phyloP scores from a whole-genome alignment of 768 basidiomycete genomes.

The Mycena vitilis region DNA sequence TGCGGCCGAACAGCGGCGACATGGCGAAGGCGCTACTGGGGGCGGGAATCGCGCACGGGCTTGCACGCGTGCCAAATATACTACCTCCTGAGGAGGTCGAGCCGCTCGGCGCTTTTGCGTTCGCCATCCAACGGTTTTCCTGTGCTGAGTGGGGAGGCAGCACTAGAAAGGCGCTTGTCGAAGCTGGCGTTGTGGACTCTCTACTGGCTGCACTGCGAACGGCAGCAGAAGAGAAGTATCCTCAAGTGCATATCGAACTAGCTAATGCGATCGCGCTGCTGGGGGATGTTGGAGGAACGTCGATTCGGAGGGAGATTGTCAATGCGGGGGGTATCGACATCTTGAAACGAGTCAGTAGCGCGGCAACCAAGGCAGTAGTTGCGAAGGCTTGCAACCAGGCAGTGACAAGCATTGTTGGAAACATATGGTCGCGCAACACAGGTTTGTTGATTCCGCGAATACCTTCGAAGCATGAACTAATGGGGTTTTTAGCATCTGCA shows the following conservation, averaged over 20 bases:
- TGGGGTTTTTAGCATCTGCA: slow-evolving; percentile 19
- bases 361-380: slow-evolving; percentile 35
- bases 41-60: slow-evolving; percentile 39
- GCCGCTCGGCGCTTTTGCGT: slow-evolving; percentile 42
- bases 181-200: slow-evolving; percentile 43
- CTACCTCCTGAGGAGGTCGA: slow-evolving; percentile 40
- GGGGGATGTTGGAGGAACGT: slow-evolving; percentile 40
- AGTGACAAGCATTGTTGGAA: slow-evolving; percentile 40
- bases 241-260: slow-evolving; percentile 41
- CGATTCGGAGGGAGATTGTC: slow-evolving; percentile 42
- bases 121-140: slow-evolving; percentile 42
- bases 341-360: slow-evolving; percentile 35
- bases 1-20: slow-evolving; percentile 43
- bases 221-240: slow-evolving; percentile 38
- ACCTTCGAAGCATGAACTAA: neutral
- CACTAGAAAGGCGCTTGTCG: slow-evolving; percentile 40
- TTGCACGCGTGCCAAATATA: slow-evolving; percentile 41
- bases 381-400: slow-evolving; percentile 42
- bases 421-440: slow-evolving; percentile 42
- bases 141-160: slow-evolving; percentile 44
- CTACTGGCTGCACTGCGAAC: slow-evolving; percentile 42
- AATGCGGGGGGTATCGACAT: slow-evolving; percentile 43
- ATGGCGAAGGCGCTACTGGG: slow-evolving; percentile 40
- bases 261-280: slow-evolving; percentile 42
- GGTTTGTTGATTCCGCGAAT: slow-evolving; percentile 23